These are phyloP conservation scores for Neoarthrinium moseri DNA, from an alignment of 2,329 filamentous ascomycete species.

Conservation along the genomic window DNA sequence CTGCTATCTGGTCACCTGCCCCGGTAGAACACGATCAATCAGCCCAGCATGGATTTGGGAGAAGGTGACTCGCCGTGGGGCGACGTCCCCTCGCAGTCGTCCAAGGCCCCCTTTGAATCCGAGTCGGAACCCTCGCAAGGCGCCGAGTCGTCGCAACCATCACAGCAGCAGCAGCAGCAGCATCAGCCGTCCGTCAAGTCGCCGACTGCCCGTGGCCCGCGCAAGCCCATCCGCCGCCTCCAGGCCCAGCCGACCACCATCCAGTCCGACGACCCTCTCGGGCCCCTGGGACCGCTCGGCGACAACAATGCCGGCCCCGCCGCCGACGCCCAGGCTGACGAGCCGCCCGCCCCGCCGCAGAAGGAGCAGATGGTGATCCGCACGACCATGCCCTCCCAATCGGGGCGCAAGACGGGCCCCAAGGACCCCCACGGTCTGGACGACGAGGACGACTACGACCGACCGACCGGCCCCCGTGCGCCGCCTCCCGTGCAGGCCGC, in stretches of 20 bases:
- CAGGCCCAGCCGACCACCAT: constrained; percentile 76
- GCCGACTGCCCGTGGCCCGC: constrained; percentile 20
- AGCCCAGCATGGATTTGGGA: constrained; percentile 38
- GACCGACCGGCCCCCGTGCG: constrained; percentile 54
- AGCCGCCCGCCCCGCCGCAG: constrained; percentile 67
- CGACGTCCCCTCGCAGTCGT: constrained; percentile 40
- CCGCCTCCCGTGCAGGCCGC: constrained; percentile 65
- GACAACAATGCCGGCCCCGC: constrained; percentile 39
- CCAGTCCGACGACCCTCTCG: constrained; percentile 74
- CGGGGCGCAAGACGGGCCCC: constrained; percentile 42
- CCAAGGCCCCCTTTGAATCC: constrained; percentile 23
- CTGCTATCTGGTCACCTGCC: not conserved
- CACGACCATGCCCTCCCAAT: constrained; percentile 52
- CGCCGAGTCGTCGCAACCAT: constrained; percentile 26
- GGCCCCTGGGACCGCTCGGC: constrained; percentile 70
- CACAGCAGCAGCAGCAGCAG: too few species aligned
- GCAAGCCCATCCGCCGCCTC: constrained; percentile 52
- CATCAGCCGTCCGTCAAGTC: constrained; percentile 28
- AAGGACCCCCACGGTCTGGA: constrained; percentile 66
- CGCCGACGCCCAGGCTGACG: constrained; percentile 33
- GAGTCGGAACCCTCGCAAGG: constrained; percentile 18
- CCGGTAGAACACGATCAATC: not conserved
- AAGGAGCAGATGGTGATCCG: constrained; percentile 65
- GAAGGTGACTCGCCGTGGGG: constrained; percentile 44
- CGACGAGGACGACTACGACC: constrained; percentile 63